Conservation (phyloP, 352 stramenopile species). For the Phytophthora brassicae region DNA sequence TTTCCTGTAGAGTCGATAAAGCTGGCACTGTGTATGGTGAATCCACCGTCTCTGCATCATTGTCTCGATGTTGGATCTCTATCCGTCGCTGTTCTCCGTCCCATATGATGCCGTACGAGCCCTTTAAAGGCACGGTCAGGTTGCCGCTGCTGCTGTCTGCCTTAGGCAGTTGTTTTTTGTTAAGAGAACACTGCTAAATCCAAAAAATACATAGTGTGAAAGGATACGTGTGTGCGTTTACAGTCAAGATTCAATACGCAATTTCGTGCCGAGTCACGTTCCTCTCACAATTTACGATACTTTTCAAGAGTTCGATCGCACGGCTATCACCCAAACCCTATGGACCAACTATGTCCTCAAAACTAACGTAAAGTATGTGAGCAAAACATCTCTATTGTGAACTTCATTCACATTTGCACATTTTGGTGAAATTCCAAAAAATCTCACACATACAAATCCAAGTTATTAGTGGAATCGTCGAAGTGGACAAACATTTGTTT, state of each 20-base stretch:
- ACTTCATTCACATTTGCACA: too few relatives aligned
- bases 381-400: background rate
- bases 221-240: background rate
- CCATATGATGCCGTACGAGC: background rate
- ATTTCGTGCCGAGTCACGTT: background rate
- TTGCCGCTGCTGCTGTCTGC: background rate
- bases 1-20: too few relatives aligned
- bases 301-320: background rate
- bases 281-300: background rate
- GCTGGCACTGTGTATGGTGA: too few relatives aligned
- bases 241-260: background rate
- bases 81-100: background rate
- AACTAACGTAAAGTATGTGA: background rate
- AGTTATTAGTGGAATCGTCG: too few relatives aligned
- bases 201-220: background rate
- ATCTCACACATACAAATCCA: too few relatives aligned
- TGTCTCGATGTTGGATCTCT: background rate
- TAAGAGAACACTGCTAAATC: background rate
- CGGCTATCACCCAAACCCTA: background rate
- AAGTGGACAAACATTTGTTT: too few relatives aligned
- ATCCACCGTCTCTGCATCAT: too few relatives aligned
- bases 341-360: background rate
- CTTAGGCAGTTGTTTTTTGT: background rate
- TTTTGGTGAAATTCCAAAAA: too few relatives aligned
- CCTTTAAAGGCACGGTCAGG: background rate